These are phyloP conservation scores for Clonostachys rhizophaga DNA, from an alignment of 2,329 filamentous ascomycete genomes.

Conservation along the genomic window DNA sequence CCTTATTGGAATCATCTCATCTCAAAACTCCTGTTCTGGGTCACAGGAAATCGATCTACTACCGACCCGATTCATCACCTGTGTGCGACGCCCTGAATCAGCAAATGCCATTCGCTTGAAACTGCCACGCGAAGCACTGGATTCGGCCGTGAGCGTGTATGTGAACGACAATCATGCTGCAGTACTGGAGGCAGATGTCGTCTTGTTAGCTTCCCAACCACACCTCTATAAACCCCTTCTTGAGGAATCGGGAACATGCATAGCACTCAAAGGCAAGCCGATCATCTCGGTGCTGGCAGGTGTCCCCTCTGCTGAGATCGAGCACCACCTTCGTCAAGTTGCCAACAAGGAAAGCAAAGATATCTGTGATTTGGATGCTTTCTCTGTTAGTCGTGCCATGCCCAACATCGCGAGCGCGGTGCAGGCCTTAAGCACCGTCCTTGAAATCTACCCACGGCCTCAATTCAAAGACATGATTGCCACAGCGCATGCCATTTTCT, in stretches of 20 bases:
- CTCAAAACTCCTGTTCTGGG: too few relatives aligned
- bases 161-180: conserved; percentile 21
- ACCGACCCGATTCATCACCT: too few relatives aligned
- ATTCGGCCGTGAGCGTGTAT: too few relatives aligned
- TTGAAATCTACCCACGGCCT: conserved; percentile 20
- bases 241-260: conserved; percentile 26
- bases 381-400: conserved; percentile 13
- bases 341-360: conserved; percentile 10
- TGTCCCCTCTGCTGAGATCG: conserved; percentile 34
- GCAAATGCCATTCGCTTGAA: too few relatives aligned
- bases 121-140: too few relatives aligned
- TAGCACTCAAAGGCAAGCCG: conserved; percentile 33
- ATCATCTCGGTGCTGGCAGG: conserved; percentile 47
- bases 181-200: conserved; percentile 24
- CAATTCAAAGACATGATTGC: conserved; percentile 10
- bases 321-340: conserved; percentile 23
- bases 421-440: conserved; percentile 21
- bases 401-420: conserved; percentile 27
- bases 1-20: too few relatives aligned
- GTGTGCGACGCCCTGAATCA: too few relatives aligned
- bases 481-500: conserved; percentile 41
- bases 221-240: conserved; percentile 27
- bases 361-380: conserved; percentile 11
- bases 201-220: conserved; percentile 43
- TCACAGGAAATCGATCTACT: too few relatives aligned